Conservation (phyloP, 768 basidiomycete genomes). For the Lentinula guzmanii region DNA sequence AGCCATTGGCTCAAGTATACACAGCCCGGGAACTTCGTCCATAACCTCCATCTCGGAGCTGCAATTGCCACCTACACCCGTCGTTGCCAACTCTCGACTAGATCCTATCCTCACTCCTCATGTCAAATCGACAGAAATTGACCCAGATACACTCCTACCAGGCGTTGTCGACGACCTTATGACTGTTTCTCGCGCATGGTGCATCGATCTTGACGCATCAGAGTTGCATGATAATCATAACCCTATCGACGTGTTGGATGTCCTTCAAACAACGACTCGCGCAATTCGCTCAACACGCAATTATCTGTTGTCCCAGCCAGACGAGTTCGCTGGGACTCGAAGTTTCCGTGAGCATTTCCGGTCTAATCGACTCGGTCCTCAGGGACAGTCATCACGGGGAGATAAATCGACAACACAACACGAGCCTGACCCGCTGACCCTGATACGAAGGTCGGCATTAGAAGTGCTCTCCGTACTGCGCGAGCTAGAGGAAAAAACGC, state of each 20-base stretch:
- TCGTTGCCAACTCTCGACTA: slow-evolving; percentile 32
- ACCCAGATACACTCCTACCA: slow-evolving; percentile 74
- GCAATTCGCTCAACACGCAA: slow-evolving; percentile 80
- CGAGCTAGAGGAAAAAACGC: slow-evolving; percentile 71
- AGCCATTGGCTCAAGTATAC: slow-evolving; percentile 60
- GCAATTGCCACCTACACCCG: slow-evolving; percentile 67
- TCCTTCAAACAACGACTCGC: slow-evolving; percentile 74
- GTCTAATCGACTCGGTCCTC: slow-evolving; percentile 35
- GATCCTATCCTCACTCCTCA: slow-evolving; percentile 41
- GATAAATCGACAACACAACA: slow-evolving; percentile 7
- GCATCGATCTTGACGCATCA: slow-evolving; percentile 25
- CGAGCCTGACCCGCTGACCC: slow-evolving; percentile 48
- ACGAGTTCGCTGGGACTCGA: slow-evolving; percentile 49
- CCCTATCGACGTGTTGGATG: slow-evolving; percentile 57
- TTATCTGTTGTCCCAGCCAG: slow-evolving; percentile 77
- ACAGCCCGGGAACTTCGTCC: slow-evolving; percentile 35
- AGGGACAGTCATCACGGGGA: slow-evolving; percentile 13
- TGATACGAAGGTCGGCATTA: slow-evolving; percentile 72
- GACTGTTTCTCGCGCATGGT: slow-evolving; percentile 60
- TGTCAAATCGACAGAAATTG: slow-evolving; percentile 62
- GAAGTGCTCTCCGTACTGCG: slow-evolving; percentile 80
- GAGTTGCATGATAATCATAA: neutral
- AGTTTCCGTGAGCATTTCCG: slow-evolving; percentile 55
- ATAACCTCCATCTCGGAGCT: slow-evolving; percentile 41
- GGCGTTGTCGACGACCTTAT: slow-evolving; percentile 72